Base-by-base conservation (phyloP, 164 flowering plant species). In the Annona squamosa region DNA sequence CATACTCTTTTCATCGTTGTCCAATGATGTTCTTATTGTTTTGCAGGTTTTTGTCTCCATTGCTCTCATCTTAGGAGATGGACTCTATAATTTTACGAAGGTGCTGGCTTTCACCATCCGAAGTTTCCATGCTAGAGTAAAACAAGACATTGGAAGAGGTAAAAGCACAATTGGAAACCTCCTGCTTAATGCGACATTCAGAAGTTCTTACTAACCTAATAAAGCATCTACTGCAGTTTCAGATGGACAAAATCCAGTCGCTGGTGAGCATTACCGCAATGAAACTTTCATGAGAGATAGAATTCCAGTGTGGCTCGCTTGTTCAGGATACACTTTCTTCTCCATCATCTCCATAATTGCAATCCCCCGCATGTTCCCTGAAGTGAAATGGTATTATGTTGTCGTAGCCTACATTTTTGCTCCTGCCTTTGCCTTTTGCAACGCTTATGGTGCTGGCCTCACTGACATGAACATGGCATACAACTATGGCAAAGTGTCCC, bases 401-500 rank as follows among this genome's bases (percentile, higher is more conserved):
- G 80, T 89, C 17, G 80, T 86, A 44, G 92, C 91, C 42, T 94
- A 94, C 75, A 71, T 87, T n/a, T 75, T 92, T 42, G 97, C 98
- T 45, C 99, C 98, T 1, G 79, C 86, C 57, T 86, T 93, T 9
- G 82, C 90, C 81, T 94, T 94, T 85, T 92, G 99, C 83, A 94
- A 94, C 77, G 98, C 99, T 17, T 94, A 92, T 69, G 99, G 99
- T 9, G 86, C 95, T 44, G 98, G 97, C 56, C 81, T 92, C 2
- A 94, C 99, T 0, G 97, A 94, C 81, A 89, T 89, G 91, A 90
- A 90, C 84, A 88, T 94, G 96, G 90, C 92, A 13, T 89, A 86
- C 65, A 94, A 89, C 70, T 94, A 93, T 65, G 98, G 98, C 9
- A 95, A 95, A 82, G 90, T 87, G 0, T 91, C 97, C 5, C 90